Base-by-base conservation (phyloP, 1,284 basidiomycete genomes). In the Naganishia sp. region DNA sequence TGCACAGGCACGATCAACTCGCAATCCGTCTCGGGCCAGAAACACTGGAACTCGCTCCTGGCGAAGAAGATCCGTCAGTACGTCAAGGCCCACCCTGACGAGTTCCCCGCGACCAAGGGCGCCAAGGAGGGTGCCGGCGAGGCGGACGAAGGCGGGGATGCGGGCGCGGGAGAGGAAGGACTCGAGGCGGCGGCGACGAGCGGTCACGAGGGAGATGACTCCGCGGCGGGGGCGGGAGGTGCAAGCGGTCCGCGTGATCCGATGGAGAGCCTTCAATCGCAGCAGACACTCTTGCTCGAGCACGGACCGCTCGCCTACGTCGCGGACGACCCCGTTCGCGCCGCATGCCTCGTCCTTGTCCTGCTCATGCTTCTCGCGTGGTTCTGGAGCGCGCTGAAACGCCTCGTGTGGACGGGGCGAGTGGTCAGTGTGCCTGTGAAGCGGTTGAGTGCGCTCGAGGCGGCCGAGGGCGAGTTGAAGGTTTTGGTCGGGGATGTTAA, bases 401-500 rank as follows among this genome's bases (percentile, higher is more conserved):
- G 61, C 10, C 36, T 67, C 18, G n/a, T 67, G 36, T 50, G 44
- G 39, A 57, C 55, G 18, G 61, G 61, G 2, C 31, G 36, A 36
- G 39, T 57, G 18, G 54, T 61, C n/a, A 56, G 28, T 33, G 28
- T 57, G 18, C 59, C 54, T 16, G 33, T 52, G 39, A 63, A 53
- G 31, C 28, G 60, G 18, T 45, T 52, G 61, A 74, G 36, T 7
- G 31, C 89, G 25, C 79, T 78, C 6, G 79, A 81, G 44, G 85
- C 86, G 70, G 84, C 83, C 13, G 80, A 82, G 64, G 81, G 82
- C 49, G 78, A 82, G 33, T 74, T 83, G 13, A 73, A 77, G 54
- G 84, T 84, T 1, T 78, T 83, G 28, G 76, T 88, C 52, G 76
- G 77, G 33, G 83, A 83, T 44, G 71, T 89, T 43, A 73, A 64